Conservation (phyloP, 352 stramenopile genomes). For the Phytophthora europaea region DNA sequence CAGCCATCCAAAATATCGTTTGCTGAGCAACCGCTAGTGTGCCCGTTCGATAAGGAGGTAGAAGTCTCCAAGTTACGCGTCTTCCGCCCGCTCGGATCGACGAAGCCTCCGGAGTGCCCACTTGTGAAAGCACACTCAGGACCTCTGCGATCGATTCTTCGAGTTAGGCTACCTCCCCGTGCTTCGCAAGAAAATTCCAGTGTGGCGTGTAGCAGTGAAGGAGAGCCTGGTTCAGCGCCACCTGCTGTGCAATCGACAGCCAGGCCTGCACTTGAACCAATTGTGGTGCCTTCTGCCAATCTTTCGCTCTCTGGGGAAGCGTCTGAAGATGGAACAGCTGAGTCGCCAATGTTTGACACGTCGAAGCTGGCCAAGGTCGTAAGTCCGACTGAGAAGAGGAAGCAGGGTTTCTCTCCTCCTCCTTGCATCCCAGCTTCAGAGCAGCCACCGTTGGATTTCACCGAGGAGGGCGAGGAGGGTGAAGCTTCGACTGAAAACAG, state of each 20-base stretch:
- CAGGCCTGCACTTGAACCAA: slow-evolving; percentile 28
- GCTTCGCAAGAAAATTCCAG: slow-evolving; percentile 1
- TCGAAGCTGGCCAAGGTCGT: slow-evolving; percentile 42
- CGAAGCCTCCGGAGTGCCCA: slow-evolving; percentile 23
- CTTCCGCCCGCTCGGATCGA: slow-evolving; percentile 28
- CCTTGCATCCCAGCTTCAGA: slow-evolving; percentile 38
- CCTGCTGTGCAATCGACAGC: slow-evolving; percentile 30
- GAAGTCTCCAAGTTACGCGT: slow-evolving; percentile 47
- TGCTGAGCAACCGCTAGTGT: slow-evolving; percentile 18
- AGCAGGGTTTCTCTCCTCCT: slow-evolving; percentile 33
- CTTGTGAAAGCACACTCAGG: slow-evolving; percentile 23
- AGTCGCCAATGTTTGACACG: slow-evolving; percentile 34
- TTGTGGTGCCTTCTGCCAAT: slow-evolving; percentile 22
- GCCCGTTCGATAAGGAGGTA: slow-evolving; percentile 49
- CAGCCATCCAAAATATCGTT: slow-evolving; percentile 48
- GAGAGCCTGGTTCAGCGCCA: slow-evolving; percentile 5
- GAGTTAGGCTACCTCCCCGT: slow-evolving; percentile 14
- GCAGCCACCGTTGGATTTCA: slow-evolving; percentile 38
- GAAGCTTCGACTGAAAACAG: not conserved
- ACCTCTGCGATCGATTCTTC: slow-evolving; percentile 41
- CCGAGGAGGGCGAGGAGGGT: slow-evolving; percentile 14
- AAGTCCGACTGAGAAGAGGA: slow-evolving; percentile 43
- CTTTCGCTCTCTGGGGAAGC: slow-evolving; percentile 15
- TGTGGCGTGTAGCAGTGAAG: not conserved
- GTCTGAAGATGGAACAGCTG: slow-evolving; percentile 20